Base-by-base conservation (phyloP, 257 asterid species). In the Lavandula angustifolia region DNA sequence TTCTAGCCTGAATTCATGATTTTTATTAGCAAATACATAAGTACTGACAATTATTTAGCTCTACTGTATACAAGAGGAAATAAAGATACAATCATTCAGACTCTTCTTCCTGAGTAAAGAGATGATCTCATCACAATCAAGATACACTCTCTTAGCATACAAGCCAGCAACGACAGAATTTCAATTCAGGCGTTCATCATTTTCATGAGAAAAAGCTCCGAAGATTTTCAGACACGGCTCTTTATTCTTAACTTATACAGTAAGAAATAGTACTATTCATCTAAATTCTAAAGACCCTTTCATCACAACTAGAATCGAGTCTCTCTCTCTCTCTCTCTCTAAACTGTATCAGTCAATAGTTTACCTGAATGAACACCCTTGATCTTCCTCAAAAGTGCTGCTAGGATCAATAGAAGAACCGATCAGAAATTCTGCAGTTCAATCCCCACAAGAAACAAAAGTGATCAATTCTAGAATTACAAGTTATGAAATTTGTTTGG, bases 361-460 rank as follows among this genome's bases (percentile, higher is more conserved):
- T 59, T 41, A 60, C 65, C 65, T 80, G 82, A 70, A 73, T 3
- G 16, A 37, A 69, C 17, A 10, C 29, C 54, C 9, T 58, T 17
- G 82, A 51, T 69, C 72, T 66, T 63, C 67, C 46, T 68, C 16
- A 53, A 69, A 32, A 22, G 54, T 64, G 59, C 67, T 40, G 42
- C 70, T 44, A 64, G 42, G 40, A 76, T 34, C 82, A 69, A 64
- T 59, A 66, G 63, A 64, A 63, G 60, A 68, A 62, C 67, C 79
- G 71, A 67, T 57, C 34, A 70, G 49, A 42, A 67, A 73, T 64
- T 46, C 75, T 35, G 67, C 41, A 60, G 58, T 58, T 67, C 60
- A 46, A 55, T 48, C 41, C 27, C 52, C 43, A 34, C 9, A 37
- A 11, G 40, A 18, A 42, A 41, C 17, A 18, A 18, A 50, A 67